Percentiles rank a stretch among this genome's conserved stretches.
Evolutionary conservation across 352 stramenopile genomes (phyloP).

Genomic region (Elongisporangium prolatum): DNA sequence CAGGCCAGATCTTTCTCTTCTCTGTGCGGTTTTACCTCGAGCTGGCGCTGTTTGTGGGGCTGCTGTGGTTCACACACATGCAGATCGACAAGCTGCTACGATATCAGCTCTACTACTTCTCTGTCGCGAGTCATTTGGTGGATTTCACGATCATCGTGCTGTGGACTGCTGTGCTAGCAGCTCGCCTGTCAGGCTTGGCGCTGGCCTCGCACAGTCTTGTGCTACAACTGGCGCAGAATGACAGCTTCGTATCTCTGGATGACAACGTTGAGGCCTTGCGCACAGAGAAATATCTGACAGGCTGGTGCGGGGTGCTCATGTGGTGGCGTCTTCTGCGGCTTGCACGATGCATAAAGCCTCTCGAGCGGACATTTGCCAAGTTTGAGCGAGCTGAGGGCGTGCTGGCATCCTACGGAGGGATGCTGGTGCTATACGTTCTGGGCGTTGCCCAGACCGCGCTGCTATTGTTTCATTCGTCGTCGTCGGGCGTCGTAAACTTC

Average conservation of each 20-base stretch:
- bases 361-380: slow-evolving; percentile 38
- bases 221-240: slow-evolving; percentile 23
- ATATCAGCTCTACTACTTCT: slow-evolving; percentile 64
- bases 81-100: slow-evolving; percentile 47
- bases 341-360: slow-evolving; percentile 31
- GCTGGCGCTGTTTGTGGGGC: slow-evolving; percentile 29
- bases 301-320: slow-evolving; percentile 41
- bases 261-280: slow-evolving; percentile 20
- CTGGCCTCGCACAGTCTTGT: slow-evolving; percentile 31
- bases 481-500: slow-evolving; percentile 22
- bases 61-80: slow-evolving; percentile 40
- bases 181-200: slow-evolving; percentile 28
- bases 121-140: slow-evolving; percentile 39
- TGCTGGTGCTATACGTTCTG: slow-evolving; percentile 42
- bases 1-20: slow-evolving; percentile 31
- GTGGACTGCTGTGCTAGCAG: slow-evolving; percentile 25
- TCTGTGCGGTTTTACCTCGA: slow-evolving; percentile 43
- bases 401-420: slow-evolving; percentile 27
- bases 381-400: slow-evolving; percentile 34
- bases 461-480: slow-evolving; percentile 25
- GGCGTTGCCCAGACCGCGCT: slow-evolving; percentile 37
- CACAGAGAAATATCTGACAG: slow-evolving; percentile 29
- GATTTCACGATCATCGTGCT: slow-evolving; percentile 49
- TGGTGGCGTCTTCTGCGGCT: slow-evolving; percentile 55
- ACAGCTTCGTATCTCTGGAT: slow-evolving; percentile 31